Evolutionary conservation across 768 basidiomycete species (phyloP), one percentile per base, ranked within the genome.

Genomic region (Boletus pseudo-olivaceus): DNA sequence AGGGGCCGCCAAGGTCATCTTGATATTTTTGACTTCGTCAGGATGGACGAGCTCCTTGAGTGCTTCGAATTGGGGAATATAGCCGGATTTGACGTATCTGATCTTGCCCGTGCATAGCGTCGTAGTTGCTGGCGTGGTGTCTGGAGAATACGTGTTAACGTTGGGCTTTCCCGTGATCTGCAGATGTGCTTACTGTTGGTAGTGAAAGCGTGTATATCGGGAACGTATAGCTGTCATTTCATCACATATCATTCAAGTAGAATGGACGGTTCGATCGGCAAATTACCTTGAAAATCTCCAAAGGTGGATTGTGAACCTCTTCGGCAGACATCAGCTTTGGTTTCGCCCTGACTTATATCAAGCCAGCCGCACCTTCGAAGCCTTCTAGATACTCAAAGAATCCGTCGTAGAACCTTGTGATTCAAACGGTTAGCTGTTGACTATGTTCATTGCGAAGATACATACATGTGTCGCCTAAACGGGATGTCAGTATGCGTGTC

Each of bases 1-100:
- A 4, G 87, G 88, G 0, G 86, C 81, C 55, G 82, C 84, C 68
- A 88, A 73, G 14, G 84, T 89, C 54, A 90, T 62, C 67, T 92
- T 90, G 67, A 90, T 78, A 62, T 77, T 75, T 62, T 78, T 77
- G 54, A 86, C 81, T 61, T 88, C 85, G 70, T 86, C 78, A 8
- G 80, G 74, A 17, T 79, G 63, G 26, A 86, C 82, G 19, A 85
- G 62, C 27, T 67, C 70, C 67, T 84, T 87, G 53, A 86, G 70
- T 47, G 75, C 80, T 53, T 82, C 79, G 63, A 84, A 88, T 56
- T 87, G 80, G 27, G 83, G 76, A 9, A 82, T 64, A 61, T 86
- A 87, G 60, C 86, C 84, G 0, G 83, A 77, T 56, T 76, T 77
- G 9, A 77, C 80, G 42, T 84, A 78, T 69, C 69, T 81, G 56